Evolutionary conservation across 805 yeast species (phyloP).

Genomic region (Limtongia smithiae): DNA sequence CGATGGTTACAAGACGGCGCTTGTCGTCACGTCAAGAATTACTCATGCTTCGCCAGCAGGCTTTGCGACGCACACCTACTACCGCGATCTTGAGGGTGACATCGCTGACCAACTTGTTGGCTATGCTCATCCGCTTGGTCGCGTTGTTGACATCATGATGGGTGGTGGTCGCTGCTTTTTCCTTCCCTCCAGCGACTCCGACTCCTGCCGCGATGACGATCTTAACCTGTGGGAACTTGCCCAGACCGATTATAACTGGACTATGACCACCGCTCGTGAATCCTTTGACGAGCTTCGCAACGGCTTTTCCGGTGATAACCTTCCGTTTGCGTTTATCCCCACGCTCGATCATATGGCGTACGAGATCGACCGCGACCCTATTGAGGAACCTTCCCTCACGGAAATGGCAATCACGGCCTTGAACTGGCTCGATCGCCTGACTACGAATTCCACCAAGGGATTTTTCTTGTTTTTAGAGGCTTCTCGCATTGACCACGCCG

Average conservation of each 20-base stretch:
- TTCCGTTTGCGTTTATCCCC: constrained; percentile 75
- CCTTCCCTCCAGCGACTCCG: constrained; percentile 50
- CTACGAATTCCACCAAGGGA: constrained; percentile 72
- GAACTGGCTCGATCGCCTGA: constrained; percentile 60
- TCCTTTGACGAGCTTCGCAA: constrained; percentile 54
- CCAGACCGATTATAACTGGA: constrained; percentile 44
- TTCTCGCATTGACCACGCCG: constrained; percentile 92
- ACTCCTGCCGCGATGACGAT: constrained; percentile 69
- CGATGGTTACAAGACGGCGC: constrained; percentile 76
- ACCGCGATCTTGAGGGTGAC: constrained; percentile 72
- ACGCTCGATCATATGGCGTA: constrained; percentile 79
- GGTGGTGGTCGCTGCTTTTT: constrained; percentile 83
- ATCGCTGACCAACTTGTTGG: constrained; percentile 89
- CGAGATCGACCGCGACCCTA: constrained; percentile 68
- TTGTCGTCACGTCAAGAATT: constrained; percentile 87
- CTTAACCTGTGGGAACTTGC: constrained; percentile 68
- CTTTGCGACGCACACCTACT: constrained; percentile 74
- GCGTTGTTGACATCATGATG: constrained; percentile 74
- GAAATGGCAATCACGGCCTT: constrained; percentile 77
- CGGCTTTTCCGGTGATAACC: constrained; percentile 50
- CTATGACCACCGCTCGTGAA: constrained; percentile 40
- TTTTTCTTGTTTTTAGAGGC: constrained; percentile 87
- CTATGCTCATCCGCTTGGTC: constrained; percentile 64
- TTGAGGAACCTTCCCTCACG: constrained; percentile 67
- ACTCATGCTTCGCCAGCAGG: constrained; percentile 97